Percentiles rank a stretch among this genome's conserved stretches.
These are phyloP conservation scores for Sclerotinia glacialis DNA, from an alignment of 2,329 filamentous ascomycete species.

Conservation along the genomic window DNA sequence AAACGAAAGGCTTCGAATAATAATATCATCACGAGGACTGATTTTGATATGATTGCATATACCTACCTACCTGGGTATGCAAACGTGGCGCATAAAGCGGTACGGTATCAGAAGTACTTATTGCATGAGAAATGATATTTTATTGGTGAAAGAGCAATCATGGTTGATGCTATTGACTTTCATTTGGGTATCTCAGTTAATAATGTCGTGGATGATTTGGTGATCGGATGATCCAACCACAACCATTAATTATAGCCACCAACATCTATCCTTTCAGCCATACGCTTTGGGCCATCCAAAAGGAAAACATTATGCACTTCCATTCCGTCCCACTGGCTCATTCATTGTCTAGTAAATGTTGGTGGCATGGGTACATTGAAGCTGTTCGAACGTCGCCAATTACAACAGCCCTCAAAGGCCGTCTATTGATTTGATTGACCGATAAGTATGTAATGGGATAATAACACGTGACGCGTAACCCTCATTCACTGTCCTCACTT, in stretches of 20 bases:
- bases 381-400: neutral
- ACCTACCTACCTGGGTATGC: neutral
- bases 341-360: neutral
- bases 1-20: neutral
- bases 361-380: neutral
- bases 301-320: neutral
- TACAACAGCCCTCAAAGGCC: neutral
- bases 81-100: neutral
- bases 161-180: constrained; percentile 1
- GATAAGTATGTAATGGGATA: neutral
- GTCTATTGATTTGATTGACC: no score
- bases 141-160: constrained; percentile 1
- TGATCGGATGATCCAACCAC: neutral
- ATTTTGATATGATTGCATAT: constrained; percentile 17
- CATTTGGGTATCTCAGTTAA: constrained; percentile 7
- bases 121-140: neutral
- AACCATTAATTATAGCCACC: constrained; percentile 1
- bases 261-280: neutral
- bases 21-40: constrained; percentile 13
- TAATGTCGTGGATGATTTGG: neutral
- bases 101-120: neutral
- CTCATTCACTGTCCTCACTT: constrained; percentile 2
- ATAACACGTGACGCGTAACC: neutral
- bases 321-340: neutral
- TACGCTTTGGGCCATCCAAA: neutral